Evolutionary conservation across 331 rosid genomes (phyloP), one percentile per base, ranked within the genome.

Genomic region (Malus hybrid): DNA sequence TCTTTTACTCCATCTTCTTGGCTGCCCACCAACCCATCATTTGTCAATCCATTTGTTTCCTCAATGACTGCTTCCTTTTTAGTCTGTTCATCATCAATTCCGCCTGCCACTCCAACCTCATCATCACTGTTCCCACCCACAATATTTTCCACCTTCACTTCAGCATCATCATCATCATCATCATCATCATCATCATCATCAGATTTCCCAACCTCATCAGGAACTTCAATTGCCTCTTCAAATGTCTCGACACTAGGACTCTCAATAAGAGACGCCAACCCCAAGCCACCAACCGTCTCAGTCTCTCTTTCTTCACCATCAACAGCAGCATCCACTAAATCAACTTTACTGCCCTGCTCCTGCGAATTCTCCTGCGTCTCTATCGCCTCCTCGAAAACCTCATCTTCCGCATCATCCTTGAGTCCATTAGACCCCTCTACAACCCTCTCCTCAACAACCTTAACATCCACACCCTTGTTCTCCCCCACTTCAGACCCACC

Each of bases 351-450:
- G 28, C 80, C 88, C 71, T 65, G 84, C 76, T 78, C 93, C 55
- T 59, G 62, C 57, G 44, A 83, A 71, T 72, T 74, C 39, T 80
- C 84, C 22, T 50, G 73, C 4, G 76, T 72, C 36, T 77, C 87
- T 33, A 82, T 19, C 4, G 89, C 93, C 85, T 88, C 93, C 86
- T 84, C 86, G 8, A 86, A 87, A 85, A 80, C 86, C 50, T 84
- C 97, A 18, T 80, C 92, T 68, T 78, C 85, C 50, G 71, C 71
- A 74, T 85, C 90, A 80, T 86, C 83, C 73, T 44, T 73, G 59
- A 60, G 34, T 19, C 83, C 83, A 27, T 74, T 82, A 72, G 83
- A 80, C 62, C 67, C 87, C 71, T 82, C 83, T 71, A 63, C 78
- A 56, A 62, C 34, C 59, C 66, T 68, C 76, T 75, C 87, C 77